These are phyloP conservation scores for Populus tremula DNA, from an alignment of 345 rosid genomes.

Conservation along the genomic window DNA sequence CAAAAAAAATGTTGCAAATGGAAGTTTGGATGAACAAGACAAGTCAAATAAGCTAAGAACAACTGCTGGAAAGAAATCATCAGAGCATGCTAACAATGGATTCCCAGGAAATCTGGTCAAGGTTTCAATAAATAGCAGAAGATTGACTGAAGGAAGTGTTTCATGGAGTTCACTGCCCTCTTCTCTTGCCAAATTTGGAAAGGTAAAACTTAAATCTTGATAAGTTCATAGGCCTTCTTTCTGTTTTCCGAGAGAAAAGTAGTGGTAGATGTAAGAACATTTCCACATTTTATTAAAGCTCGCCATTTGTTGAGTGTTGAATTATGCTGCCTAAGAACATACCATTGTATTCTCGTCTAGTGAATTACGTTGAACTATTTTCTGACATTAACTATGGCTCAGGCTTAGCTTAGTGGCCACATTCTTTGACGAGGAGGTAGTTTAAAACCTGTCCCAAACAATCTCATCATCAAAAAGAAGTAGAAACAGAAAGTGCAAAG, in stretches of 20 bases:
- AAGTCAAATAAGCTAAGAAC: conserved; percentile 45
- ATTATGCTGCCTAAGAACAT: not conserved
- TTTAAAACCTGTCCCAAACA: not conserved
- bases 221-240: not conserved
- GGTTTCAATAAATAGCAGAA: conserved; percentile 62
- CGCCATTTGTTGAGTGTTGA: not conserved
- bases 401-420: not conserved
- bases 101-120: conserved; percentile 70
- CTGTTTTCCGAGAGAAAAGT: not conserved
- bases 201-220: conserved; percentile 51
- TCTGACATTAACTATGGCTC: not conserved
- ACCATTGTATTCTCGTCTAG: not conserved
- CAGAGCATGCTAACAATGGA: conserved; percentile 49
- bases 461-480: not conserved
- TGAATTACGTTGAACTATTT: conserved; percentile 1
- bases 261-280: not conserved
- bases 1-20: conserved; percentile 51
- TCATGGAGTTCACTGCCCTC: conserved; percentile 79
- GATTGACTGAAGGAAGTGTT: conserved; percentile 61
- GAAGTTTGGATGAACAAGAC: conserved; percentile 53
- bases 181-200: conserved; percentile 83
- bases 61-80: conserved; percentile 47
- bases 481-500: not conserved
- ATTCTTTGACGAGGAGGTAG: not conserved
- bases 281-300: not conserved